These are phyloP conservation scores for Mycena kentingensis DNA, from an alignment of 768 basidiomycete genomes.

Conservation along the genomic window DNA sequence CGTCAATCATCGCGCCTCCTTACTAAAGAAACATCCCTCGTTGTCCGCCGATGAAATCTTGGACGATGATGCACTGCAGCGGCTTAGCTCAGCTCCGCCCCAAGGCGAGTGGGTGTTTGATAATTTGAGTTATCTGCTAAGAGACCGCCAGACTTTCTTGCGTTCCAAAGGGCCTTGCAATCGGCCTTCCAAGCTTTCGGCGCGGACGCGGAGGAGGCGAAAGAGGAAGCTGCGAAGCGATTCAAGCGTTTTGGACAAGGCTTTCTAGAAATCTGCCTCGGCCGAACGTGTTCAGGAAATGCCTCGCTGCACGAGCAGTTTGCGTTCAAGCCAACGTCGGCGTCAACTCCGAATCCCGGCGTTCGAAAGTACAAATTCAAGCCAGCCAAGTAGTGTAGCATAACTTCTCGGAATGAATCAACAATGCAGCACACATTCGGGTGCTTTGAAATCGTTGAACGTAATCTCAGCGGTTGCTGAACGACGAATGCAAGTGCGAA, in stretches of 20 bases:
- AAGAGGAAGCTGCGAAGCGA: conserved; percentile 34
- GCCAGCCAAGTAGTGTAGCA: too few species aligned
- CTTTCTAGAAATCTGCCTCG: conserved; percentile 40
- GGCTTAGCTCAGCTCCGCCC: conserved; percentile 42
- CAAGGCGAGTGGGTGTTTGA: conserved; percentile 33
- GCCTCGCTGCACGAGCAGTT: conserved; percentile 9
- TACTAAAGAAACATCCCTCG: conserved; percentile 30
- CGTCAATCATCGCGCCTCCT: conserved; percentile 24
- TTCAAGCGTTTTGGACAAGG: conserved; percentile 37
- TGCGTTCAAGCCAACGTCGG: conserved; percentile 2
- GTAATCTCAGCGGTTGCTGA: neutral
- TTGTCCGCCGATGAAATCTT: conserved; percentile 35
- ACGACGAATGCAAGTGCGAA: neutral
- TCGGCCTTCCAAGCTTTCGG: conserved; percentile 47
- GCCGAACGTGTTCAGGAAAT: neutral
- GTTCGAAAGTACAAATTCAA: conserved; percentile 6
- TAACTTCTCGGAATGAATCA: too few species aligned
- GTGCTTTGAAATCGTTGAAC: too few species aligned
- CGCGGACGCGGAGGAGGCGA: conserved; percentile 48
- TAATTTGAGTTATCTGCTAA: neutral
- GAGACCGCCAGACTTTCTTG: conserved; percentile 34
- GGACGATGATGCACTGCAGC: conserved; percentile 37
- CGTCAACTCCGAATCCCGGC: neutral
- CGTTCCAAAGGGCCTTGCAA: conserved; percentile 42
- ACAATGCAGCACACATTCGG: too few species aligned